Evolutionary conservation across 176 grass and related monocot genomes (phyloP).

Genomic region (Phyllostachys edulis): DNA sequence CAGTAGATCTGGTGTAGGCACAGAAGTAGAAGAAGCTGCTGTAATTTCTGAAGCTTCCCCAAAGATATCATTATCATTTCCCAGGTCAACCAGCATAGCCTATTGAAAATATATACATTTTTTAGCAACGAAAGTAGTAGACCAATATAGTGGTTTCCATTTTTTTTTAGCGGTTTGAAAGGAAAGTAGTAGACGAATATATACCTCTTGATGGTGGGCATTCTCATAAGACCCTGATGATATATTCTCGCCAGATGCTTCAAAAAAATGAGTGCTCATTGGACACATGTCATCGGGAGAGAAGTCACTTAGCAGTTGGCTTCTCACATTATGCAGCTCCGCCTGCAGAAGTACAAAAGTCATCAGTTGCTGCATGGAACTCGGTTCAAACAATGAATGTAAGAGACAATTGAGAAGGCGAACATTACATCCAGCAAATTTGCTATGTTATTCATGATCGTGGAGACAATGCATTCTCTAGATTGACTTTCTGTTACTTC

Average conservation of each 20-base stretch:
- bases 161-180: neutral
- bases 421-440: slow-evolving; percentile 78
- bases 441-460: slow-evolving; percentile 74
- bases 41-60: slow-evolving; percentile 70
- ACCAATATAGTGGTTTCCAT: slow-evolving; percentile 9
- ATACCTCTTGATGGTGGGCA: slow-evolving; percentile 52
- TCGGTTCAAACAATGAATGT: slow-evolving; percentile 15
- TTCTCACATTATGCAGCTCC: slow-evolving; percentile 69
- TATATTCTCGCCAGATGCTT: slow-evolving; percentile 40
- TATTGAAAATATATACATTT: slow-evolving; percentile 39
- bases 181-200: slow-evolving; percentile 9
- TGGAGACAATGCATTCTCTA: slow-evolving; percentile 83
- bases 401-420: slow-evolving; percentile 23
- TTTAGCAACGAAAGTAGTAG: slow-evolving; percentile 21
- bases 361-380: slow-evolving; percentile 27
- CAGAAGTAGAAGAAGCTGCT: slow-evolving; percentile 39
- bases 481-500: slow-evolving; percentile 84
- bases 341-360: slow-evolving; percentile 57
- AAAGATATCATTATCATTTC: slow-evolving; percentile 68
- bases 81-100: slow-evolving; percentile 48
- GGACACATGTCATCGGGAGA: slow-evolving; percentile 91
- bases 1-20: slow-evolving; percentile 63
- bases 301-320: slow-evolving; percentile 81
- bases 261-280: slow-evolving; percentile 64
- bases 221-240: slow-evolving; percentile 48